Evolutionary conservation across 192 early-diverging fungal species (phyloP).

Genomic region (Backusella parvicylindrica): DNA sequence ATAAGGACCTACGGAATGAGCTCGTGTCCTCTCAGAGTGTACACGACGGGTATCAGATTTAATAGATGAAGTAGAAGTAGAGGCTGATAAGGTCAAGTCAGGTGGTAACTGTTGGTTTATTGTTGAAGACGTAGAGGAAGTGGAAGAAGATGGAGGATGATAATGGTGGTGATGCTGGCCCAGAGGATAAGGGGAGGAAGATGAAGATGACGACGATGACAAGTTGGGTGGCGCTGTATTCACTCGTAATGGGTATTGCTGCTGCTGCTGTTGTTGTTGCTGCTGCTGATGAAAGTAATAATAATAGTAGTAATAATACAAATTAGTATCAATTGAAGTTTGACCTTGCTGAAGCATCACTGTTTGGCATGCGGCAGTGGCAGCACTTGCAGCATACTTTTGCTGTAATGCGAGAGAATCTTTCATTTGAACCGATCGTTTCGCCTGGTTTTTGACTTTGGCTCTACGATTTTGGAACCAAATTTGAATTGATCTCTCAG

Average conservation of each 20-base stretch:
- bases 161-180: too few species aligned
- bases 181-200: not conserved
- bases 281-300: constrained; percentile 33
- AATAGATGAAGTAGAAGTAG: constrained; percentile 9
- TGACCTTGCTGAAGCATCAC: constrained; percentile 11
- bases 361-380: constrained; percentile 25
- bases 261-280: constrained; percentile 20
- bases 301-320: constrained; percentile 35
- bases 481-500: constrained; percentile 73
- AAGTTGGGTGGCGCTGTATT: not conserved
- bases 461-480: constrained; percentile 85
- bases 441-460: constrained; percentile 65
- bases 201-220: not conserved
- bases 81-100: constrained; percentile 6
- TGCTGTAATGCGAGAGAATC: constrained; percentile 18
- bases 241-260: not conserved
- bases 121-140: not conserved
- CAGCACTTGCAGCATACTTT: constrained; percentile 18
- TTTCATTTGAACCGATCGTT: constrained; percentile 11
- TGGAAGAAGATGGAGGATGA: not conserved
- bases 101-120: not conserved
- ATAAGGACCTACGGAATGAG: constrained; percentile 22
- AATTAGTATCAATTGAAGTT: constrained; percentile 15
- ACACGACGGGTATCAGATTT: not conserved
- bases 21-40: constrained; percentile 12